Percentiles rank a stretch among this genome's conserved stretches.
Evolutionary conservation across 1,139 yeast genomes (phyloP).

Genomic region (Arxiozyma slooffiae): DNA sequence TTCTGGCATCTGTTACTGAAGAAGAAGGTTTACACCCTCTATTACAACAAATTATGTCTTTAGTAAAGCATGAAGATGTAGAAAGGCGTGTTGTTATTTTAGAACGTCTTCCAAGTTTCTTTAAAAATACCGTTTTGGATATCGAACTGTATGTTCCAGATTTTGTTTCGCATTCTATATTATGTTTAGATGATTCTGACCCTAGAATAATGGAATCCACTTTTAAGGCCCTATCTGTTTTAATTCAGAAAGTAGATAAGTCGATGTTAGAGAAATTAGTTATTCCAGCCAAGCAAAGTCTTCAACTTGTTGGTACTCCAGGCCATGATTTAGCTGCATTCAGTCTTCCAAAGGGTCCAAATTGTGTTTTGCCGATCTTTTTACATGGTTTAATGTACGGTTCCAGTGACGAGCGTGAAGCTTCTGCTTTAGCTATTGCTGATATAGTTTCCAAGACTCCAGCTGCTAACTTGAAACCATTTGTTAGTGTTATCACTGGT

Average conservation of each 20-base stretch:
- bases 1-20: conserved; percentile 60
- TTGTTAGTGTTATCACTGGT: conserved; percentile 90
- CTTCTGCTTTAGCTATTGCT: conserved; percentile 82
- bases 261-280: conserved; percentile 68
- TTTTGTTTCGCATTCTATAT: conserved; percentile 60
- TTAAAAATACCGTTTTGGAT: conserved; percentile 54
- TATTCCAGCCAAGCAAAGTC: conserved; percentile 65
- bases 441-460: conserved; percentile 83
- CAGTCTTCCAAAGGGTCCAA: conserved; percentile 72
- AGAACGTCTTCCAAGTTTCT: conserved; percentile 63
- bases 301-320: conserved; percentile 49
- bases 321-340: conserved; percentile 70
- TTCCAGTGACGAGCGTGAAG: conserved; percentile 69
- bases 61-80: conserved; percentile 69
- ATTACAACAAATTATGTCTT: conserved; percentile 66
- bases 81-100: conserved; percentile 58
- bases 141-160: conserved; percentile 68
- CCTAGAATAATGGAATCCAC: conserved; percentile 56
- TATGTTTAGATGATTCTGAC: conserved; percentile 64
- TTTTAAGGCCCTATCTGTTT: conserved; percentile 55
- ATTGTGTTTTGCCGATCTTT: conserved; percentile 80
- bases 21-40: conserved; percentile 81
- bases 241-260: conserved; percentile 65
- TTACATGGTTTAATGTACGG: conserved; percentile 96
- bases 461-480: conserved; percentile 67